Percentiles rank a stretch among this genome's conserved stretches.
These are phyloP conservation scores for Penicillium ucsense DNA, from an alignment of 495 filamentous ascomycete species.

Conservation along the genomic window DNA sequence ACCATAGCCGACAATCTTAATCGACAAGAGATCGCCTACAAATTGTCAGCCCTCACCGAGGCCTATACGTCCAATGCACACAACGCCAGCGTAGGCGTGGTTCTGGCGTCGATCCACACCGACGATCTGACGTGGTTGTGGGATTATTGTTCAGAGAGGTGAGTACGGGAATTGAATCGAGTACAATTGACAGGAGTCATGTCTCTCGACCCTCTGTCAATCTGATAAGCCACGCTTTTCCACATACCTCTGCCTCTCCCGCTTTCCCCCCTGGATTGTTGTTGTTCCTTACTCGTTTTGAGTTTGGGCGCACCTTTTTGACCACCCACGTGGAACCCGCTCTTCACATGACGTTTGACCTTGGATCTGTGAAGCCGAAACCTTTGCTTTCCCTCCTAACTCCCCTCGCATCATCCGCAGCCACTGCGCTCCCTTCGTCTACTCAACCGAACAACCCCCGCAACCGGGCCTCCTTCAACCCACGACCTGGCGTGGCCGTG, in stretches of 20 bases:
- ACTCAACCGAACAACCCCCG: conserved; percentile 23
- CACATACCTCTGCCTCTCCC: not conserved
- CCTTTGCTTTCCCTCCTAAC: too few relatives aligned
- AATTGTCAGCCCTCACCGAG: conserved; percentile 1
- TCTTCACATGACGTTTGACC: too few relatives aligned
- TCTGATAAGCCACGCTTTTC: not conserved
- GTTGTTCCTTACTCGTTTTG: too few relatives aligned
- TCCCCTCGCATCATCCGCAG: not conserved
- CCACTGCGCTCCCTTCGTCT: conserved; percentile 26
- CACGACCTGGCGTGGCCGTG: conserved; percentile 26
- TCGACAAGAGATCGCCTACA: not conserved
- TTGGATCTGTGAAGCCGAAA: too few relatives aligned
- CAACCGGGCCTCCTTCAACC: conserved; percentile 22
- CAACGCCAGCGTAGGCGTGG: conserved; percentile 8
- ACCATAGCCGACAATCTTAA: not conserved
- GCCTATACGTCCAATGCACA: conserved; percentile 1
- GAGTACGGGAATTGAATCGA: not conserved
- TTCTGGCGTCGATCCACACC: conserved; percentile 4
- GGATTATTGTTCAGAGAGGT: conserved; percentile 9
- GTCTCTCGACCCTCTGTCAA: too few relatives aligned
- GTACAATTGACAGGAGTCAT: too few relatives aligned
- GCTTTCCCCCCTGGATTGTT: too few relatives aligned
- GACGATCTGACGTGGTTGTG: conserved; percentile 10
- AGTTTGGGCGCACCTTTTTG: too few relatives aligned
- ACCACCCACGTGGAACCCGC: too few relatives aligned